phyloP scores from a whole-genome alignment of 495 filamentous ascomycete genomes.

The Lentithecium fluviatile region DNA sequence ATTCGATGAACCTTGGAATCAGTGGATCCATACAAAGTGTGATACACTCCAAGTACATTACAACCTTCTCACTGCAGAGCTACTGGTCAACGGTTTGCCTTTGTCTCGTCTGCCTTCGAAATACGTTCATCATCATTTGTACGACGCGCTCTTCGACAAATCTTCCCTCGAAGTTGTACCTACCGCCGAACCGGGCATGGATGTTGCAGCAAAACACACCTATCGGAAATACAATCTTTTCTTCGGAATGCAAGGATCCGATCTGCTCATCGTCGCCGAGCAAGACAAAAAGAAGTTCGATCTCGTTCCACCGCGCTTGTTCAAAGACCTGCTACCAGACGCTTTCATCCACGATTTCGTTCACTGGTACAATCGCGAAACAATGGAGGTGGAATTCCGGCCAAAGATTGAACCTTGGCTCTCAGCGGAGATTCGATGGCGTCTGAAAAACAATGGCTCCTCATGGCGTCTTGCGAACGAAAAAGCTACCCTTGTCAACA shows the following conservation, averaged over 20 bases:
- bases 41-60: slow-evolving; percentile 44
- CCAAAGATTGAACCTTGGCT: slow-evolving; percentile 48
- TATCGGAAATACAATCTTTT: slow-evolving; percentile 44
- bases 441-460: not conserved
- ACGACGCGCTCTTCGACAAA: slow-evolving; percentile 49
- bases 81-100: slow-evolving; percentile 58
- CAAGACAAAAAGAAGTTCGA: slow-evolving; percentile 40
- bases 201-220: slow-evolving; percentile 42
- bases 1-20: slow-evolving; percentile 20
- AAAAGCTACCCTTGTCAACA: not conserved
- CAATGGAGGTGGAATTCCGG: slow-evolving; percentile 52
- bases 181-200: slow-evolving; percentile 48
- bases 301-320: slow-evolving; percentile 47
- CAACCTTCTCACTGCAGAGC: slow-evolving; percentile 55
- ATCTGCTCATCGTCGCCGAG: slow-evolving; percentile 38
- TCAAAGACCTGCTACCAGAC: slow-evolving; percentile 49
- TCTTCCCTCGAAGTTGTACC: slow-evolving; percentile 44
- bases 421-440: slow-evolving; percentile 18
- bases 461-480: slow-evolving; percentile 12
- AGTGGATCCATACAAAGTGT: slow-evolving; percentile 41
- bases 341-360: slow-evolving; percentile 50
- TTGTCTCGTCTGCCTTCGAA: slow-evolving; percentile 50
- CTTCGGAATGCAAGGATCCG: slow-evolving; percentile 42
- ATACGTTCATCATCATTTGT: slow-evolving; percentile 49
- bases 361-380: slow-evolving; percentile 59